Evolutionary conservation across 169 alveolate genomes (phyloP).

Genomic region (Cystoisospora suis): DNA sequence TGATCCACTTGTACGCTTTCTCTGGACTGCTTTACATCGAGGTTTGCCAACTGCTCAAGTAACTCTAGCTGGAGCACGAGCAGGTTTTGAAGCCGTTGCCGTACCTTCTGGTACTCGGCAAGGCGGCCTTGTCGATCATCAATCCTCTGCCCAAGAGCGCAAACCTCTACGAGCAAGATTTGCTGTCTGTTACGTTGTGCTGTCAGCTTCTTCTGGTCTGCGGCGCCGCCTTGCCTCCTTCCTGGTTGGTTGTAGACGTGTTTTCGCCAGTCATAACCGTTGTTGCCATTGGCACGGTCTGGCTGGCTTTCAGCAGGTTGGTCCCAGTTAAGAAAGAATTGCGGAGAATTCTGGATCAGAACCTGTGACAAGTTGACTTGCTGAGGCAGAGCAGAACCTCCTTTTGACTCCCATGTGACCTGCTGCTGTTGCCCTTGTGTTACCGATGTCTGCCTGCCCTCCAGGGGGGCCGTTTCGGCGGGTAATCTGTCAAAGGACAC

Average conservation of each 20-base stretch:
- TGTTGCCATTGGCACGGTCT: not conserved
- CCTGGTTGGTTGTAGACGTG: conserved; percentile 3
- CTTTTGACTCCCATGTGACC: not conserved
- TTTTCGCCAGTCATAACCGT: conserved; percentile 2
- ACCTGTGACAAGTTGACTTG: conserved; percentile 20
- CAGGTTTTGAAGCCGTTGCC: not conserved
- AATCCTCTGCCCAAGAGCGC: not conserved
- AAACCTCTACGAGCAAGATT: not conserved
- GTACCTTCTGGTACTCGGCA: not conserved
- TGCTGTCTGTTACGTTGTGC: not conserved
- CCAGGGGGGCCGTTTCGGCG: too few relatives aligned
- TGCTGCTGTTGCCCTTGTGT: not conserved
- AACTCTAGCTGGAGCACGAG: not conserved
- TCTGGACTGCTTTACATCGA: not conserved
- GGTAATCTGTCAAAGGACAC: too few relatives aligned
- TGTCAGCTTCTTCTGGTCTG: not conserved
- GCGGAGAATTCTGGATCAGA: conserved; percentile 10
- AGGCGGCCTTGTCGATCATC: not conserved
- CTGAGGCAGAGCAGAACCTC: not conserved
- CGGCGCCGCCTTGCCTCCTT: not conserved
- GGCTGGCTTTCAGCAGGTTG: not conserved
- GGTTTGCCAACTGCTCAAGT: not conserved
- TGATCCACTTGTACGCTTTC: not conserved
- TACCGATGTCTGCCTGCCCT: too few relatives aligned
- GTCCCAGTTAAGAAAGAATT: conserved; percentile 17